phyloP scores from a whole-genome alignment of 345 rosid species.

The Acer campestre region DNA sequence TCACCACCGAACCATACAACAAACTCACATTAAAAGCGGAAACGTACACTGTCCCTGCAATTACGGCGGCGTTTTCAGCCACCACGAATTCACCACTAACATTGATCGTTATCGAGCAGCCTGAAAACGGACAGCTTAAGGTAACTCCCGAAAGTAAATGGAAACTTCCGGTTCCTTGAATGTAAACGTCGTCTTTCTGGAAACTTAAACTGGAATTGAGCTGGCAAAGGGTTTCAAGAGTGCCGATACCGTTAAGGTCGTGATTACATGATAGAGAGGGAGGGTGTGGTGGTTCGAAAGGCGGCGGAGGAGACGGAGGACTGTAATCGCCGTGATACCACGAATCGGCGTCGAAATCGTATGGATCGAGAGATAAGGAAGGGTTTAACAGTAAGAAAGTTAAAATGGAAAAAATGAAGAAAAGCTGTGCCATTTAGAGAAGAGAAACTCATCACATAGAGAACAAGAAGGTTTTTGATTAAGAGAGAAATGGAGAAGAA shows the following conservation, averaged over 20 bases:
- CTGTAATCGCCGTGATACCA: constrained; percentile 53
- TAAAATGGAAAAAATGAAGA: background rate
- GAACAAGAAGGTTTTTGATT: background rate
- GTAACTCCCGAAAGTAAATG: constrained; percentile 41
- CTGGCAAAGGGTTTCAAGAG: constrained; percentile 54
- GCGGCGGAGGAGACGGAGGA: constrained; percentile 67
- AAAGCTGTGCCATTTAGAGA: constrained; percentile 28
- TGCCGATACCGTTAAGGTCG: constrained; percentile 59
- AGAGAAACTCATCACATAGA: constrained; percentile 24
- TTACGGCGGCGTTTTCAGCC: constrained; percentile 32
- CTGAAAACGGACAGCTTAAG: constrained; percentile 42
- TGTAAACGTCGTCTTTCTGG: constrained; percentile 47
- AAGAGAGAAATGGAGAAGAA: too few species aligned
- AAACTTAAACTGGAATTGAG: constrained; percentile 47
- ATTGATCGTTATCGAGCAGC: constrained; percentile 56
- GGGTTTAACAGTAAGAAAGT: constrained; percentile 11
- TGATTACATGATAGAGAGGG: constrained; percentile 52
- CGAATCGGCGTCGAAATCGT: constrained; percentile 33
- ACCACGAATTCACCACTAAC: constrained; percentile 48
- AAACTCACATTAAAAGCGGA: constrained; percentile 48
- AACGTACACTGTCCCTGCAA: constrained; percentile 46
- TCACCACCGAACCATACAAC: constrained; percentile 41
- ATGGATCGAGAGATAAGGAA: constrained; percentile 20
- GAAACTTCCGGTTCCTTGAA: constrained; percentile 57
- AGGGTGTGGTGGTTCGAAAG: constrained; percentile 51